Evolutionary conservation across 371 early-diverging fungal species (phyloP), one percentile per base, ranked within the genome.

Genomic region (Mucor mucedo): DNA sequence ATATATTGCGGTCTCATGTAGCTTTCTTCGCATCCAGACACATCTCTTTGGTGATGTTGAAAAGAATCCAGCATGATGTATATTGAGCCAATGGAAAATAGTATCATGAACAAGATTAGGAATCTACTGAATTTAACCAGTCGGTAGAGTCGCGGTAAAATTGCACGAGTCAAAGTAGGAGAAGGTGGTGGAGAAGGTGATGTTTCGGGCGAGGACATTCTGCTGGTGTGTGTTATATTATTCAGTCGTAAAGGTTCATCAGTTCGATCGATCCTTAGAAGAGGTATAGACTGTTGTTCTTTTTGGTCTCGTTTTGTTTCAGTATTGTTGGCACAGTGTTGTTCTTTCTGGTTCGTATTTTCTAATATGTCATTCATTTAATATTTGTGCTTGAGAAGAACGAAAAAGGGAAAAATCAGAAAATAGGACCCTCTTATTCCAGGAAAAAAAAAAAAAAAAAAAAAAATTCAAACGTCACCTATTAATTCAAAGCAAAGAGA

Each of bases 1-100:
- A 91, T 79, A 66, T 88, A 95, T 28, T 70, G 74, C 29, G 96
- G 96, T 39, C 87, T 83, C 89, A 94, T 94, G 58, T 88, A 93
- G 41, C 89, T 91, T 84, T 89, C 88, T 45, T 85, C 77, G 75
- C 97, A 97, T 2, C 86, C 87, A 14, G 81, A 80, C 2, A 73
- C 71, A 53, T 94, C 95, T 52, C 80, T 64, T 67, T 89, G 91
- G 27, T 83, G 80, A 41, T 85, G 55, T 30, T 86, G 78, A 74
- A 83, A 83, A 14, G 90, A 87, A 55, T 88, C 82, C 28, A 83
- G 53, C 47, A 80, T 80, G 35, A 74, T 58, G 38, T 64, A 65
- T 42, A 83, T 65, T 8, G 72, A 57, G 40, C 59, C 58, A 32
- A 73, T 44, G 6, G 76, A 68, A 44, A 73, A 66, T 3, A 76